Conservation (phyloP, 768 basidiomycete genomes). For the Naematelia encephala region DNA sequence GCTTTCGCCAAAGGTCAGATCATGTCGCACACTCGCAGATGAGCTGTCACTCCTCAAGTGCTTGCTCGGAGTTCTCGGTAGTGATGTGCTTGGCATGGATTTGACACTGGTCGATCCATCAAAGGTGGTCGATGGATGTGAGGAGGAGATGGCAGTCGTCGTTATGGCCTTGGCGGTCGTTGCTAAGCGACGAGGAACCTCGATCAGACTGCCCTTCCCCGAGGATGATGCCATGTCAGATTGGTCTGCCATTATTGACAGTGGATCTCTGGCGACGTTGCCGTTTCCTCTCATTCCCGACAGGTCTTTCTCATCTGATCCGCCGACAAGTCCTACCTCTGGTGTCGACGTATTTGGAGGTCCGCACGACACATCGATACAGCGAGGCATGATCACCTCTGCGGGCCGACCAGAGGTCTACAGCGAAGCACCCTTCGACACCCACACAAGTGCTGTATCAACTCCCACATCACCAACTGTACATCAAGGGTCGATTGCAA, state of each 20-base stretch:
- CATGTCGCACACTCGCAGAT: conserved; percentile 11
- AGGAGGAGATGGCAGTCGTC: conserved; percentile 19
- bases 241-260: conserved; percentile 1
- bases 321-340: not conserved
- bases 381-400: not conserved
- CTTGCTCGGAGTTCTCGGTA: conserved; percentile 22
- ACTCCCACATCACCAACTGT: too few relatives aligned
- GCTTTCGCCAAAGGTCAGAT: conserved; percentile 8
- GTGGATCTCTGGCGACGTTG: not conserved
- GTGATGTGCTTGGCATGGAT: conserved; percentile 27
- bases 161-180: conserved; percentile 27
- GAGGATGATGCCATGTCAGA: conserved; percentile 3
- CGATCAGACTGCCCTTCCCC: not conserved
- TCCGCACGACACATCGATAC: not conserved
- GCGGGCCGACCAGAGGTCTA: too few relatives aligned
- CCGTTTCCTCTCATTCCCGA: conserved; percentile 11
- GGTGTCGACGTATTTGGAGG: conserved; percentile 9
- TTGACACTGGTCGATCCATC: conserved; percentile 19
- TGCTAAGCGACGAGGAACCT: conserved; percentile 22
- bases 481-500: too few relatives aligned
- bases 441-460: too few relatives aligned
- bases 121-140: conserved; percentile 12
- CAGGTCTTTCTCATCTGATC: conserved; percentile 6
- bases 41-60: conserved; percentile 22
- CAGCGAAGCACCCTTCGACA: too few relatives aligned